phyloP scores from a whole-genome alignment of 2,329 filamentous ascomycete species.

The Arthrobotrys megalospora region DNA sequence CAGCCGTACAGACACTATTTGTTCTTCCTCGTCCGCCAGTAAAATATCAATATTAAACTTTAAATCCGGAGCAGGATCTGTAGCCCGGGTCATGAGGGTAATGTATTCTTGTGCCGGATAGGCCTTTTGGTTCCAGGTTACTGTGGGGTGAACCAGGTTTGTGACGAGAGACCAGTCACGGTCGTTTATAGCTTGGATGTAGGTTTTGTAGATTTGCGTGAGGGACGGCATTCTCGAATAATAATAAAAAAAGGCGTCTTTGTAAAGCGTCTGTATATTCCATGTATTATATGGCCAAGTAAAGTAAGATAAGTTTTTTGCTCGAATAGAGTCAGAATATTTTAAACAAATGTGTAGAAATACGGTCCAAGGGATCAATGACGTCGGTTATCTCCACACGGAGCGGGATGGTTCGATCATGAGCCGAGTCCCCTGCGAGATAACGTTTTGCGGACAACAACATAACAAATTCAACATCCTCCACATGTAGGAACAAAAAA shows the following conservation, averaged over 20 bases:
- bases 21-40: slow-evolving; percentile 29
- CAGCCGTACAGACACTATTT: slow-evolving; percentile 32
- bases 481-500: not conserved
- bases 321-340: not conserved
- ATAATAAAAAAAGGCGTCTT: too few species aligned
- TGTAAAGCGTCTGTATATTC: too few species aligned
- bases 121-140: slow-evolving; percentile 43
- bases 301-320: too few species aligned
- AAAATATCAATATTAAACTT: slow-evolving; percentile 50
- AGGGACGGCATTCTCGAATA: slow-evolving; percentile 21
- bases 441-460: not conserved
- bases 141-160: slow-evolving; percentile 34
- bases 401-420: slow-evolving; percentile 7
- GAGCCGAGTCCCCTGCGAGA: slow-evolving; percentile 1
- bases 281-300: too few species aligned
- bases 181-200: slow-evolving; percentile 53
- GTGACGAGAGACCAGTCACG: slow-evolving; percentile 41
- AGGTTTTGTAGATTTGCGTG: slow-evolving; percentile 39
- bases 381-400: slow-evolving; percentile 26
- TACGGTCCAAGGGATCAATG: not conserved
- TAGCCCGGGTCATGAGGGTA: slow-evolving; percentile 43
- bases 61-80: slow-evolving; percentile 42
- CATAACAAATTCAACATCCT: not conserved
- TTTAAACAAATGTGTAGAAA: not conserved
- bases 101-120: slow-evolving; percentile 48